Evolutionary conservation across 2,329 filamentous ascomycete genomes (phyloP).

Genomic region (Pseudogymnoascus sp.): DNA sequence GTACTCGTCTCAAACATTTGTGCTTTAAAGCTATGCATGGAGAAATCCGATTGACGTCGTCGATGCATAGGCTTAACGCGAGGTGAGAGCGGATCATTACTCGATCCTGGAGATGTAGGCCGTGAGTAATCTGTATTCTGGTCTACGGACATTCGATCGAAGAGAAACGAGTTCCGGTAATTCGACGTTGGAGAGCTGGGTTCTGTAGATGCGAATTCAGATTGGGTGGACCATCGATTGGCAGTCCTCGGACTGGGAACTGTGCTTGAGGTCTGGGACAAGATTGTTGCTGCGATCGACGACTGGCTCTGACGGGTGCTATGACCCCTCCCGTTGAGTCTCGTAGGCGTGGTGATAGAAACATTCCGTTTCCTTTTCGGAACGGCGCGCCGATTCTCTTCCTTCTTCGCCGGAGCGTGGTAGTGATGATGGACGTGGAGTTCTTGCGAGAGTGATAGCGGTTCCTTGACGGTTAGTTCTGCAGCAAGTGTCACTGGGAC

Average conservation of each 20-base stretch:
- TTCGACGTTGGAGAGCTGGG: conserved; percentile 76
- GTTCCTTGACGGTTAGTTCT: conserved; percentile 53
- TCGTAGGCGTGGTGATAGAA: conserved; percentile 42
- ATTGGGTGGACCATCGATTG: conserved; percentile 59
- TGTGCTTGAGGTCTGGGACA: conserved; percentile 42
- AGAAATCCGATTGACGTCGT: conserved; percentile 51
- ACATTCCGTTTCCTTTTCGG: conserved; percentile 66
- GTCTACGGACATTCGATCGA: conserved; percentile 62
- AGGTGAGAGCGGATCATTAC: conserved; percentile 57
- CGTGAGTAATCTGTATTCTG: conserved; percentile 57
- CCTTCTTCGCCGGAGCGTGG: conserved; percentile 56
- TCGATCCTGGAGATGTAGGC: conserved; percentile 76
- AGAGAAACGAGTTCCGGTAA: conserved; percentile 64
- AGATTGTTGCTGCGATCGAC: conserved; percentile 34
- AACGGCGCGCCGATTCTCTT: conserved; percentile 42
- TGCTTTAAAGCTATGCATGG: conserved; percentile 27
- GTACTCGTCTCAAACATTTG: conserved; percentile 5
- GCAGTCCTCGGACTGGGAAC: conserved; percentile 40
- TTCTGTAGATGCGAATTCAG: conserved; percentile 64
- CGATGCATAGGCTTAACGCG: conserved; percentile 44
- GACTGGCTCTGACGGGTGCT: conserved; percentile 33
- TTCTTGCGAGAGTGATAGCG: conserved; percentile 53
- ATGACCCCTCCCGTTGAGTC: conserved; percentile 34
- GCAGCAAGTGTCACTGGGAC: conserved; percentile 54
- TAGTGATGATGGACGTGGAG: conserved; percentile 94